Evolutionary conservation across 106 monocot species (phyloP).

Genomic region (Dendrobium chrysotoxum): DNA sequence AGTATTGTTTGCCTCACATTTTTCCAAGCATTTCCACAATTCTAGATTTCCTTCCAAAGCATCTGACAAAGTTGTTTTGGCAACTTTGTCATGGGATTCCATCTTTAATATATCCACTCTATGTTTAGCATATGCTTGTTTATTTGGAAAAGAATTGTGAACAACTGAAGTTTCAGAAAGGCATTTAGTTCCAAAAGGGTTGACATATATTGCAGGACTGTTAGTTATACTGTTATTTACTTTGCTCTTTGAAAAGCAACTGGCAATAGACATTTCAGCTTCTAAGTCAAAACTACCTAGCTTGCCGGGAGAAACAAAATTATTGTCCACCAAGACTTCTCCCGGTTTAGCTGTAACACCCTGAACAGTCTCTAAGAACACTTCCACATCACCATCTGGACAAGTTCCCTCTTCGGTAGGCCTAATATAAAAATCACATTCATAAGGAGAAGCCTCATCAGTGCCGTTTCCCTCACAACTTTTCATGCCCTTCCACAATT

Average conservation of each 20-base stretch:
- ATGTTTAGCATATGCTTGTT: neutral
- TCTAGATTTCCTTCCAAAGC: neutral
- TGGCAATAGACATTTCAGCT: no score
- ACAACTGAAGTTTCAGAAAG: neutral
- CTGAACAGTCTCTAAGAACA: no score
- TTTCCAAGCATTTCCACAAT: neutral
- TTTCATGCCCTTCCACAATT: neutral
- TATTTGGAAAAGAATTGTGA: neutral
- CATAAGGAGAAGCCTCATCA: no score
- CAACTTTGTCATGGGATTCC: neutral
- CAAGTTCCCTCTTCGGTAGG: no score
- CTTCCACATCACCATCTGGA: no score
- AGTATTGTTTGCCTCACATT: neutral
- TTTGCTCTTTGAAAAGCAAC: no score
- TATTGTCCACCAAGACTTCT: no score
- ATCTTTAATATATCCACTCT: neutral
- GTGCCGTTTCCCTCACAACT: neutral
- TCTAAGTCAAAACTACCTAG: no score
- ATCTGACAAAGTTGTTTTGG: neutral
- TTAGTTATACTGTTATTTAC: no score
- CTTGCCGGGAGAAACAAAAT: no score
- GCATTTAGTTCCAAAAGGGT: neutral
- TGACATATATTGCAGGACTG: neutral
- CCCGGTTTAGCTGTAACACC: no score
- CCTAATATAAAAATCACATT: no score